Conservation (phyloP, 129 eudicot genomes). For the Centaurea solstitialis region DNA sequence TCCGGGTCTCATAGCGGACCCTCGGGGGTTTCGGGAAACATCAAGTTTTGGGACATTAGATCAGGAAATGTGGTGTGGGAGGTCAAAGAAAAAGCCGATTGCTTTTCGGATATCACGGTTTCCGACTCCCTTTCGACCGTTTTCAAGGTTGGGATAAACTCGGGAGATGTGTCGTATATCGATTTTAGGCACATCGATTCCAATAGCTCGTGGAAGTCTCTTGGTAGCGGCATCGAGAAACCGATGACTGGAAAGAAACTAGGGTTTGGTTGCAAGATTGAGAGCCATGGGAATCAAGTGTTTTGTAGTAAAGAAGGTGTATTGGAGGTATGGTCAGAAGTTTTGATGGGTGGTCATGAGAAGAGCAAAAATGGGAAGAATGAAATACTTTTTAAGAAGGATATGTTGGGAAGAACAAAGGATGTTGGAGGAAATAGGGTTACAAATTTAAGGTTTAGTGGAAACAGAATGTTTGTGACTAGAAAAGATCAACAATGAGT, state of each 20-base stretch:
- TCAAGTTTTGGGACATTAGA: slow-evolving; percentile 71
- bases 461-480: slow-evolving; percentile 82
- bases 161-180: slow-evolving; percentile 61
- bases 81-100: slow-evolving; percentile 62
- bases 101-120: slow-evolving; percentile 66
- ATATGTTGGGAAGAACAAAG: slow-evolving; percentile 69
- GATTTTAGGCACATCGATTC: slow-evolving; percentile 60
- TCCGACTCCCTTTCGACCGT: slow-evolving; percentile 48
- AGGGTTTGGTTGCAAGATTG: slow-evolving; percentile 61
- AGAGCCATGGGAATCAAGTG: slow-evolving; percentile 59
- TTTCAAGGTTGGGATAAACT: slow-evolving; percentile 67
- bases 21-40: slow-evolving; percentile 60
- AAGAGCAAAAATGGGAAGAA: slow-evolving; percentile 35
- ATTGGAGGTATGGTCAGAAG: slow-evolving; percentile 78
- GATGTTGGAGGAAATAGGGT: slow-evolving; percentile 63
- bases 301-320: slow-evolving; percentile 67
- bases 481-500: slow-evolving; percentile 70
- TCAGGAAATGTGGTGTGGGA: slow-evolving; percentile 73
- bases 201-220: slow-evolving; percentile 51
- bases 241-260: slow-evolving; percentile 61
- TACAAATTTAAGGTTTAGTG: slow-evolving; percentile 64
- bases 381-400: slow-evolving; percentile 64
- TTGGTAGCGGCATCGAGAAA: slow-evolving; percentile 55
- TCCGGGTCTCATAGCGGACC: slow-evolving; percentile 84
- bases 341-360: slow-evolving; percentile 36